These are phyloP conservation scores for Daldinia sp. DNA, from an alignment of 2,329 filamentous ascomycete species.

Conservation along the genomic window DNA sequence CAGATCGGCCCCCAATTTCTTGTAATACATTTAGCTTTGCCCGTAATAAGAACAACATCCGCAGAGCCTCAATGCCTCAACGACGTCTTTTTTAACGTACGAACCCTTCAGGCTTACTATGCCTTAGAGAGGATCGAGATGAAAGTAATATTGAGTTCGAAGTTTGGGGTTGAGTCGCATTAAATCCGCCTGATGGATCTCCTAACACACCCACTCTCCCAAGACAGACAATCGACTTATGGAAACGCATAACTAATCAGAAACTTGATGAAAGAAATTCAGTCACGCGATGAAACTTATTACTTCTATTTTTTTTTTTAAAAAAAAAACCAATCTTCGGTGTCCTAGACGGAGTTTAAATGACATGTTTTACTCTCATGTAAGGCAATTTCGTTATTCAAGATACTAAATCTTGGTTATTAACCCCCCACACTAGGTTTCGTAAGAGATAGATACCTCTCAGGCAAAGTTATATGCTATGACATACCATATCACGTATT, in stretches of 20 bases:
- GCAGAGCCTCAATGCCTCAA: background rate
- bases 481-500: background rate
- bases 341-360: background rate
- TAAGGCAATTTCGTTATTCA: background rate
- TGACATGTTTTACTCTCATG: background rate
- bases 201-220: background rate
- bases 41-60: background rate
- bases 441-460: background rate
- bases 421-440: background rate
- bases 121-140: background rate
- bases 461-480: background rate
- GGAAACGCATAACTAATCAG: no score
- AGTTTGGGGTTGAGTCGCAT: background rate
- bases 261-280: background rate
- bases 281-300: background rate
- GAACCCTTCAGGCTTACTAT: background rate
- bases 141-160: background rate
- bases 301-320: background rate
- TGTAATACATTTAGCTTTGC: no score
- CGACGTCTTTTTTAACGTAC: background rate
- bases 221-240: background rate
- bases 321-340: background rate
- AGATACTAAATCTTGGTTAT: background rate
- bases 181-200: background rate
- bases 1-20: background rate